Conservation (phyloP, 352 stramenopile species). For the Phytophthora quininea region DNA sequence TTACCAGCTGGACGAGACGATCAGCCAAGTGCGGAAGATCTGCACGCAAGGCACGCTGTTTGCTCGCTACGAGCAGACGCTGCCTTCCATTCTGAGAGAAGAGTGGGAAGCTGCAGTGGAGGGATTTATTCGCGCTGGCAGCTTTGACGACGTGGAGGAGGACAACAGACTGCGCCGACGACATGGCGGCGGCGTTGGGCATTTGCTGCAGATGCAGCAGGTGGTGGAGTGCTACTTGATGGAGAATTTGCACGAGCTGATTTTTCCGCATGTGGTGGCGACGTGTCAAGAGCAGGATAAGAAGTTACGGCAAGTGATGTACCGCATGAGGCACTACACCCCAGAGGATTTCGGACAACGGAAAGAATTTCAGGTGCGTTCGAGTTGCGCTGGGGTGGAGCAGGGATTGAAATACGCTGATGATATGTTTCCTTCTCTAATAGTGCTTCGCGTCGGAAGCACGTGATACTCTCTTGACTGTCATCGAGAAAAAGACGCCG, state of each 20-base stretch:
- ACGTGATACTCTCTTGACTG: slow-evolving; percentile 38
- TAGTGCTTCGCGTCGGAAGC: slow-evolving; percentile 55
- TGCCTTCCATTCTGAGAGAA: slow-evolving; percentile 51
- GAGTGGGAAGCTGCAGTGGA: slow-evolving; percentile 69
- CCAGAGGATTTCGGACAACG: slow-evolving; percentile 72
- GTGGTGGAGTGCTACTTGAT: slow-evolving; percentile 86
- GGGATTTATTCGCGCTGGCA: slow-evolving; percentile 52
- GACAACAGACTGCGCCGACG: slow-evolving; percentile 21
- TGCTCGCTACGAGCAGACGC: slow-evolving; percentile 47
- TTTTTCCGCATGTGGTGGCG: slow-evolving; percentile 57
- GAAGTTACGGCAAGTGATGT: slow-evolving; percentile 48
- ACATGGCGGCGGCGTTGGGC: slow-evolving; percentile 28
- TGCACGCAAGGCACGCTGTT: slow-evolving; percentile 54
- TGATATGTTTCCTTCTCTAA: neutral
- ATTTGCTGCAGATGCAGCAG: slow-evolving; percentile 76
- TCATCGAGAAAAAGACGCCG: slow-evolving; percentile 60
- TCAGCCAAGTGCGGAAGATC: slow-evolving; percentile 65
- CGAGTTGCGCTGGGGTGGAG: too few species aligned
- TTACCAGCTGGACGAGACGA: slow-evolving; percentile 65
- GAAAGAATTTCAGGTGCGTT: slow-evolving; percentile 69
- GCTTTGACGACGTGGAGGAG: slow-evolving; percentile 50
- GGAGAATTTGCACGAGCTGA: slow-evolving; percentile 61
- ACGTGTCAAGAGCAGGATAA: slow-evolving; percentile 57
- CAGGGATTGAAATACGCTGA: too few species aligned
- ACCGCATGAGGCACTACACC: slow-evolving; percentile 62